Evolutionary conservation across 306 rosid species (phyloP), one percentile per base, ranked within the genome.

Genomic region (Trifolium pratense): DNA sequence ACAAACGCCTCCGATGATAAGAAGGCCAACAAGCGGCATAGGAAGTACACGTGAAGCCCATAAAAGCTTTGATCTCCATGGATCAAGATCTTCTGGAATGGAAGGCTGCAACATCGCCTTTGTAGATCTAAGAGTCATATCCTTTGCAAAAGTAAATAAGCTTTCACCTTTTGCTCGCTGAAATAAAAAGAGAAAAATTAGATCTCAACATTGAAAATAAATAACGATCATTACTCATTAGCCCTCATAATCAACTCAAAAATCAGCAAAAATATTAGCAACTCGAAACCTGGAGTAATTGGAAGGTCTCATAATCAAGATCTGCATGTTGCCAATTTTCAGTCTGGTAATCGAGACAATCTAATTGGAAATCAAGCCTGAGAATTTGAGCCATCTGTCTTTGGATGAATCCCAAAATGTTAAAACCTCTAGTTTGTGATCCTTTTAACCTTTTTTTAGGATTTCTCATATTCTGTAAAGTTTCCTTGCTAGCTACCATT

Each of bases 11-110:
- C 87, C 94, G 49, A 94, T 94, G 57, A 94, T 83, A 56, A 94
- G 81, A 57, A 91, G 92, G 72, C 98, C 98, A 45, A 94, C 88
- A 10, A 94, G 95, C 14, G 98, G 98, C 98, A 94, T 94, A 20
- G 97, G 98, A 80, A 94, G 97, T 59, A 89, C 91, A 39, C 93
- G 94, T 11, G 98, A 89, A 15, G 97, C 98, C 97, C 97, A 89
- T 61, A 87, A 79, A 83, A 94, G 97, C 82, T 91, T 94, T 36
- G 97, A 88, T 80, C 93, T 88, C 92, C 80, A 86, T 16, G 97
- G 90, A 64, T 76, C 97, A 84, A 91, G 97, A 85, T 89, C 96
- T 77, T 88, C 95, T 1, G 87, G 84, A 68, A 82, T 64, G 36
- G 82, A 68, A 57, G 87, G 75, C 71, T 87, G 87, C 81, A 91